A percentile compares a stretch with the other conserved stretches of the same genome.
These are phyloP conservation scores for Nemania sp. DNA, from an alignment of 2,329 filamentous ascomycete genomes.

Conservation along the genomic window DNA sequence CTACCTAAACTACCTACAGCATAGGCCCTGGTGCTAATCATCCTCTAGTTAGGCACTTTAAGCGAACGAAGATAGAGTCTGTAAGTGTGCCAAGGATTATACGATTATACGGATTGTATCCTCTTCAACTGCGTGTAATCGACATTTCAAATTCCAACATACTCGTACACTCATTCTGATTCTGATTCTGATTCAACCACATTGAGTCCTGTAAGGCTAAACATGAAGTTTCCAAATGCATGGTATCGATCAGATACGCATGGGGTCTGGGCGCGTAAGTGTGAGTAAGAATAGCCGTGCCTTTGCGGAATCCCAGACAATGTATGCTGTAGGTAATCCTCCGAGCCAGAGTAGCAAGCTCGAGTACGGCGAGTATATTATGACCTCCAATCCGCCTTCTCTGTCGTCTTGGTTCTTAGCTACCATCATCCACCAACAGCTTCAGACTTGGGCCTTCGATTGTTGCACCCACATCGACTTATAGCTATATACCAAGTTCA, in stretches of 20 bases:
- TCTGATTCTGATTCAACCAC: background rate
- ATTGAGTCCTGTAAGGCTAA: background rate
- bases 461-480: background rate
- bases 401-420: background rate
- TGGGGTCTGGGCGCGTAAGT: background rate
- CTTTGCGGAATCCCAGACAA: background rate
- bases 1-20: too few species aligned
- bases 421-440: constrained; percentile 10
- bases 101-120: constrained; percentile 24
- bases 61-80: constrained; percentile 16
- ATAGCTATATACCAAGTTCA: background rate
- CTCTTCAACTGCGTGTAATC: background rate
- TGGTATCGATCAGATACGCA: constrained; percentile 5
- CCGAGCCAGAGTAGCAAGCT: background rate
- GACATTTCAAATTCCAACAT: constrained; percentile 30
- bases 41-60: background rate
- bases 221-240: constrained; percentile 20
- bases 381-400: background rate
- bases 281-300: constrained; percentile 11
- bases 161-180: background rate
- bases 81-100: constrained; percentile 24
- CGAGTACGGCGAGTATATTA: constrained; percentile 23
- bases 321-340: too few species aligned
- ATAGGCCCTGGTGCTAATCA: background rate
- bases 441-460: background rate